Evolutionary conservation across 1,139 yeast genomes (phyloP).

Genomic region (Blastobotrys ciferrii): DNA sequence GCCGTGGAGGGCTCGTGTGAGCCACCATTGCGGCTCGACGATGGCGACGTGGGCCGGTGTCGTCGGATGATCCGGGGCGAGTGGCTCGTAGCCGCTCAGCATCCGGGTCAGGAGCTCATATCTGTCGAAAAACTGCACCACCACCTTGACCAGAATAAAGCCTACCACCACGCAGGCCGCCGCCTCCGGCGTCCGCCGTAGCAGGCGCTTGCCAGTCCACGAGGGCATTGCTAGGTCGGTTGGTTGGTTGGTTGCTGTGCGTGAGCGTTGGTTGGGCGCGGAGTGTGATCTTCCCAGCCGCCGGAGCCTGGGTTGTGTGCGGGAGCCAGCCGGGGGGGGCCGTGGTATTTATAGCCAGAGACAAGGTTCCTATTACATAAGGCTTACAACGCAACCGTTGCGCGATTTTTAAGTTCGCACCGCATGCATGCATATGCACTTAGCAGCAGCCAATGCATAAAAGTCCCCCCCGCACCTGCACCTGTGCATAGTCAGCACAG

Average conservation of each 20-base stretch:
- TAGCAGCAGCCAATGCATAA: too few species aligned
- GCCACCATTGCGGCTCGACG: neutral
- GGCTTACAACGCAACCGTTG: too few species aligned
- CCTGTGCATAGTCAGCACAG: too few species aligned
- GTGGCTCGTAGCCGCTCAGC: neutral
- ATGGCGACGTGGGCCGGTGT: constrained; percentile 2
- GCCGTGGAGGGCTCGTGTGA: neutral
- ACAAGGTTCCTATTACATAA: too few species aligned
- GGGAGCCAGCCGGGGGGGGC: too few species aligned
- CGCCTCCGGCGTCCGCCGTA: constrained; percentile 1
- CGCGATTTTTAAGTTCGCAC: too few species aligned
- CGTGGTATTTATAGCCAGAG: too few species aligned
- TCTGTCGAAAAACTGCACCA: constrained; percentile 12
- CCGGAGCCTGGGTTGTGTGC: too few species aligned
- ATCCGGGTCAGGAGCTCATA: constrained; percentile 5
- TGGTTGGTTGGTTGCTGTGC: neutral
- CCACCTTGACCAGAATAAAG: constrained; percentile 6
- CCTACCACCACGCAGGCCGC: neutral
- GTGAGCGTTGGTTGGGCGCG: neutral
- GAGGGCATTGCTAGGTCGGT: neutral
- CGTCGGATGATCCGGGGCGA: neutral
- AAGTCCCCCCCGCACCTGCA: too few species aligned
- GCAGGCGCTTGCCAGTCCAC: constrained; percentile 2
- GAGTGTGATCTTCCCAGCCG: neutral
- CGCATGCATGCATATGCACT: too few species aligned